Percentiles rank a stretch among this genome's conserved stretches.
phyloP scores from a whole-genome alignment of 192 early-diverging fungal species.

The Backusella circina region DNA sequence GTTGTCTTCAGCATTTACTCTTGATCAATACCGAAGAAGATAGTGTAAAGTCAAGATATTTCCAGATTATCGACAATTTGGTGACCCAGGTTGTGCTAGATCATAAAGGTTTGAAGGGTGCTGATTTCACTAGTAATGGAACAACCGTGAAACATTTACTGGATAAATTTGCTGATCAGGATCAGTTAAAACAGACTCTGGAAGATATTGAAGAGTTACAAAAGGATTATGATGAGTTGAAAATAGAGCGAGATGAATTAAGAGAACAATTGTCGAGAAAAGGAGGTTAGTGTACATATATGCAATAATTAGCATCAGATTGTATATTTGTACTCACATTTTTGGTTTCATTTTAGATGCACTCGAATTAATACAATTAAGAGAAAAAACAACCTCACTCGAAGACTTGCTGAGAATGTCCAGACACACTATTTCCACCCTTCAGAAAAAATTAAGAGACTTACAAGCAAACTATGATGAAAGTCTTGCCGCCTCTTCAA shows the following conservation, averaged over 20 bases:
- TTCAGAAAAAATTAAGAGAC: conserved; percentile 68
- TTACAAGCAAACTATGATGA: conserved; percentile 61
- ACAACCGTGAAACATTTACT: conserved; percentile 67
- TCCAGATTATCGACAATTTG: conserved; percentile 75
- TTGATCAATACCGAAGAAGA: conserved; percentile 64
- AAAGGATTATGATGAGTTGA: conserved; percentile 57
- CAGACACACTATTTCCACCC: conserved; percentile 66
- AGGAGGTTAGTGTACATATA: conserved; percentile 49
- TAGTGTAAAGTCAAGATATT: conserved; percentile 60
- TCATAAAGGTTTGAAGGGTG: conserved; percentile 50
- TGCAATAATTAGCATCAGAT: background rate
- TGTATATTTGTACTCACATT: background rate
- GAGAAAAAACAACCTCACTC: conserved; percentile 39
- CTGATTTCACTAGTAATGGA: background rate
- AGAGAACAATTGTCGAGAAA: conserved; percentile 60
- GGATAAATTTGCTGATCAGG: conserved; percentile 77
- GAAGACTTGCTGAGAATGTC: conserved; percentile 59
- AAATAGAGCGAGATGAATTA: conserved; percentile 56
- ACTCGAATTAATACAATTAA: conserved; percentile 43
- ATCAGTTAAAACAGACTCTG: conserved; percentile 64
- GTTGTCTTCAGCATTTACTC: conserved; percentile 69
- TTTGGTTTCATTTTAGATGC: conserved; percentile 7
- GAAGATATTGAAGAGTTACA: conserved; percentile 63
- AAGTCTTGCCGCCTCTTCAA: conserved; percentile 40
- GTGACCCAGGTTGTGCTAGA: conserved; percentile 78